Evolutionary conservation across 352 stramenopile species (phyloP).

Genomic region (Pythium sp.): DNA sequence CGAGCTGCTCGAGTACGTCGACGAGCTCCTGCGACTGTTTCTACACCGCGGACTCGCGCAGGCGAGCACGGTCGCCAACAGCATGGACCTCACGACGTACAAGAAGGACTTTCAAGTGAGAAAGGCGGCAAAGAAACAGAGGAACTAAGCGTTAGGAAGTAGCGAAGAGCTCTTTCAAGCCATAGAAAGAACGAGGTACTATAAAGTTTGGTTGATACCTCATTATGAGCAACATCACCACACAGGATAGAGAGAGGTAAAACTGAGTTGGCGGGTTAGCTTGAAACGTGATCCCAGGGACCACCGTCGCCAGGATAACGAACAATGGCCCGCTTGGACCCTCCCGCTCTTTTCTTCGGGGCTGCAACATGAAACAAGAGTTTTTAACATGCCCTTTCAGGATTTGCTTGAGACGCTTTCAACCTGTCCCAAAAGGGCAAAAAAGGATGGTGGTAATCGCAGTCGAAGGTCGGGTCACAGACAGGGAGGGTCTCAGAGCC

Average conservation of each 20-base stretch:
- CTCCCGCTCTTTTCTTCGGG: background rate
- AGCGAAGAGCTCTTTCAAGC: background rate
- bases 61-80: slow-evolving; percentile 72
- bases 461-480: too few relatives aligned
- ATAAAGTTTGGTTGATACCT: background rate
- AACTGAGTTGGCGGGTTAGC: too few relatives aligned
- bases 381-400: background rate
- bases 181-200: background rate
- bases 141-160: background rate
- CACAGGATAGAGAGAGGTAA: background rate
- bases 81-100: slow-evolving; percentile 64
- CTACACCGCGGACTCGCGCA: slow-evolving; percentile 75
- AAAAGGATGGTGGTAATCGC: too few relatives aligned
- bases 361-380: background rate
- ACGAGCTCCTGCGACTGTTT: slow-evolving; percentile 78
- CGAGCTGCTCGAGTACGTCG: slow-evolving; percentile 58
- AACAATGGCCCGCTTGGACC: background rate
- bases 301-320: background rate
- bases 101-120: slow-evolving; percentile 31
- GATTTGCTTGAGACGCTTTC: background rate
- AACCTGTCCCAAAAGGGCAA: background rate
- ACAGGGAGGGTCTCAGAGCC: too few relatives aligned
- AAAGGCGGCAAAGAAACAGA: slow-evolving; percentile 22
- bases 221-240: background rate
- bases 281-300: background rate